Base-by-base conservation (phyloP, 1,284 basidiomycete genomes). In the Ustilago hordei region DNA sequence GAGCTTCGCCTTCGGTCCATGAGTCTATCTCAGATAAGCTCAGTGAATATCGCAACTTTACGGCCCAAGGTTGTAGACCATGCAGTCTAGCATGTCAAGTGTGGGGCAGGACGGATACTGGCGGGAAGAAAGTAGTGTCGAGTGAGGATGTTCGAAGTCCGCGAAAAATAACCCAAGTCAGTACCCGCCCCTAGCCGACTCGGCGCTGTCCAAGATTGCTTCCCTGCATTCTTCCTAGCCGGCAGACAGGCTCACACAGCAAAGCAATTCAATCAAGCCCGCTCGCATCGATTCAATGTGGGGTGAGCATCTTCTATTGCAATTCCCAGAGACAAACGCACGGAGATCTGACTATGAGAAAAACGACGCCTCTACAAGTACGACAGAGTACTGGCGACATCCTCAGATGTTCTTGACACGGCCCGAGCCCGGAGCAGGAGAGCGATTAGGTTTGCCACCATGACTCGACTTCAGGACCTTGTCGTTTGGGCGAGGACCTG, bases 41-140 rank as follows among this genome's bases (percentile, higher is more conserved):
- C 15, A 41, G 39, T 9, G 6, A 6, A 6, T 15, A 17, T 41
- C 13, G 39, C 39, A 41, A 17, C 6, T 41, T 15, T 41, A 15
- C 17, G 8, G 17, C 39, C 39, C 5, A 11, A 15, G 12, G 15
- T 11, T 9, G 39, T 15, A 6, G 39, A 17, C 17, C 39, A 41
- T 17, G 39, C 39, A 41, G 39, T 41, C 9, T 12, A 17, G 15
- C 15, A 17, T 28, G 23, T 28, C 23, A 41, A 17, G 39, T 41
- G 39, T 15, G 13, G 39, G 39, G 39, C 17, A 6, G 7, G 17
- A 15, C 15, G 39, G 13, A 41, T 17, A 41, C 13, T 41, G 39
- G 39, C 39, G 53, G 64, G 64, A 60, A 66, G 64, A 66, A 66
- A 60, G 64, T 60, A 48, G 8, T 59, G n/a, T 41, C 56, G 50